Conservation (phyloP, 768 basidiomycete species). For the Leccinum rimulosum region DNA sequence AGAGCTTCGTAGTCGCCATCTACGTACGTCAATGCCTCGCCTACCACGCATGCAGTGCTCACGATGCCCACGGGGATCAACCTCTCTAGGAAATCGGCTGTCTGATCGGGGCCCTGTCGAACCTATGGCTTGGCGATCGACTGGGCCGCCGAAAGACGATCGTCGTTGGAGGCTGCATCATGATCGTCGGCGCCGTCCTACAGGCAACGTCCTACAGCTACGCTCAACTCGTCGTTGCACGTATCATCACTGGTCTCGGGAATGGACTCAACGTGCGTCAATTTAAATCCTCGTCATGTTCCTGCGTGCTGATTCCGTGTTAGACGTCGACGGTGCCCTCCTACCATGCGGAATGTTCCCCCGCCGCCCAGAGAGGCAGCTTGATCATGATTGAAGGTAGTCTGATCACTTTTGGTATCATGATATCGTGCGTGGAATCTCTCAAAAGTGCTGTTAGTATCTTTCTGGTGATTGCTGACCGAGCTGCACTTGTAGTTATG, state of each 20-base stretch:
- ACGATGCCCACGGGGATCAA: too few relatives aligned
- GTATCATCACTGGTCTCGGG: conserved; percentile 60
- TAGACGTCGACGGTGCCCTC: conserved; percentile 49
- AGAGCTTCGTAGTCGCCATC: too few relatives aligned
- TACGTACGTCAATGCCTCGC: too few relatives aligned
- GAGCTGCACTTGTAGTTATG: conserved; percentile 14
- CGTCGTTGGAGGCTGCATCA: conserved; percentile 55
- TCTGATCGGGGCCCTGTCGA: too few relatives aligned
- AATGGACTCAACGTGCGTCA: conserved; percentile 56
- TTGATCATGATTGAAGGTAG: conserved; percentile 66
- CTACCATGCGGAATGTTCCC: conserved; percentile 67
- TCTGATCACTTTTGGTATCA: conserved; percentile 62
- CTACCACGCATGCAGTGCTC: too few relatives aligned
- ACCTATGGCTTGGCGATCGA: too few relatives aligned
- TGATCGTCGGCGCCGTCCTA: conserved; percentile 50
- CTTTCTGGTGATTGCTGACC: conserved; percentile 1
- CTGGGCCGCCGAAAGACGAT: too few relatives aligned
- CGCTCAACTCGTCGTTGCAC: conserved; percentile 59
- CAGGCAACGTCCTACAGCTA: conserved; percentile 58
- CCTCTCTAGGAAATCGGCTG: too few relatives aligned
- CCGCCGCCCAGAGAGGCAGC: conserved; percentile 55
- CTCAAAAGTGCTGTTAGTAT: not conserved
- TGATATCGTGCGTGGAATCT: conserved; percentile 48
- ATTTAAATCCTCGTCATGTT: not conserved
- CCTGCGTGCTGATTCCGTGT: not conserved